A percentile compares a stretch with the other conserved stretches of the same genome.
Evolutionary conservation across 2,329 filamentous ascomycete genomes (phyloP).

Genomic region (Endocalyx cinctus): DNA sequence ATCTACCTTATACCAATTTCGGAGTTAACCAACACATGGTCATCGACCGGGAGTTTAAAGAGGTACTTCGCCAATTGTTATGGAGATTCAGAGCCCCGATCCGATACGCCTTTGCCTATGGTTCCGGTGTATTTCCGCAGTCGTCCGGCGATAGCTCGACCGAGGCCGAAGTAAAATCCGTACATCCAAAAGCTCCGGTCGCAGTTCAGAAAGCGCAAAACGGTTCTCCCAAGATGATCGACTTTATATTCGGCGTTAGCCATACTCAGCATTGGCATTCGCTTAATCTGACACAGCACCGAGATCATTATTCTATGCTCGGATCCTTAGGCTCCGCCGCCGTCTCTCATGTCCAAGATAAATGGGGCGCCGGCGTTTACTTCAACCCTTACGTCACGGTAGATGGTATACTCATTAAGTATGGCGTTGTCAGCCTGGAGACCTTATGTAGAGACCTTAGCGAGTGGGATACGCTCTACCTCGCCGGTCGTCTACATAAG

Average conservation of each 20-base stretch:
- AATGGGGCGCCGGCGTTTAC: constrained; percentile 88
- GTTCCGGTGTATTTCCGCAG: constrained; percentile 93
- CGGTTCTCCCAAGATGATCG: constrained; percentile 90
- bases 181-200: constrained; percentile 77
- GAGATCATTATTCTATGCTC: constrained; percentile 85
- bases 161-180: constrained; percentile 53
- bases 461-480: constrained; percentile 90
- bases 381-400: constrained; percentile 95
- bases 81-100: constrained; percentile 93
- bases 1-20: constrained; percentile 75
- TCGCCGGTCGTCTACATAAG: constrained; percentile 95
- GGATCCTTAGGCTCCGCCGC: constrained; percentile 79
- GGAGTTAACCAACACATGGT: constrained; percentile 95
- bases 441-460: constrained; percentile 82
- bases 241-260: constrained; percentile 95
- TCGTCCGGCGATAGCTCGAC: constrained; percentile 48
- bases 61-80: constrained; percentile 78
- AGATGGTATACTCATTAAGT: constrained; percentile 95
- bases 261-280: constrained; percentile 97
- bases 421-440: constrained; percentile 91
- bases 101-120: constrained; percentile 94
- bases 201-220: constrained; percentile 82
- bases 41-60: constrained; percentile 93
- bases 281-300: constrained; percentile 82
- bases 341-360: constrained; percentile 81